phyloP scores from a whole-genome alignment of 1,284 basidiomycete species.

The Boletellus deceptivus region DNA sequence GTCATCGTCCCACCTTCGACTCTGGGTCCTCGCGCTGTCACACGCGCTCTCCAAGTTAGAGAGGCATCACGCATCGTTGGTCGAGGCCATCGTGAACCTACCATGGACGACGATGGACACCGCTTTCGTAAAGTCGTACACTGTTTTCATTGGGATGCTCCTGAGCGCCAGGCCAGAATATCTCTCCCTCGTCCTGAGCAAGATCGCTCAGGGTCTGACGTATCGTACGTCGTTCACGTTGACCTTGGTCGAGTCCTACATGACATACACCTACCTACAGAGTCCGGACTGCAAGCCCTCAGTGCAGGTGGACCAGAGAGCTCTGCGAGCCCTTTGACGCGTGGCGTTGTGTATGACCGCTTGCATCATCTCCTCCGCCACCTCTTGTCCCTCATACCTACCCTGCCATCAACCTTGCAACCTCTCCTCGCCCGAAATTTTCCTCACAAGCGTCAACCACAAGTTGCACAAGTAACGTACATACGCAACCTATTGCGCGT shows the following conservation, averaged over 20 bases:
- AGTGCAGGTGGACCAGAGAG: slow-evolving; percentile 55
- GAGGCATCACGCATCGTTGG: slow-evolving; percentile 76
- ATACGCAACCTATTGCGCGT: slow-evolving; percentile 88
- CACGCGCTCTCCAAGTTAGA: slow-evolving; percentile 82
- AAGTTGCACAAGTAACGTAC: slow-evolving; percentile 83
- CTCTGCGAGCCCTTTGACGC: slow-evolving; percentile 71
- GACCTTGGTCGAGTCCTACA: slow-evolving; percentile 2
- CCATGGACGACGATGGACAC: slow-evolving; percentile 92
- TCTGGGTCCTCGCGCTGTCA: slow-evolving; percentile 73
- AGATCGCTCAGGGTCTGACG: slow-evolving; percentile 82
- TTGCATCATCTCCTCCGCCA: slow-evolving; percentile 84
- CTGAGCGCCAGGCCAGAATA: slow-evolving; percentile 94
- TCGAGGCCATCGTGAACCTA: slow-evolving; percentile 84
- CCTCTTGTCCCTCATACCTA: slow-evolving; percentile 86
- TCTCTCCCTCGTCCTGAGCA: slow-evolving; percentile 78
- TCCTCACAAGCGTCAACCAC: slow-evolving; percentile 90
- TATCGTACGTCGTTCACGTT: slow-evolving; percentile 65
- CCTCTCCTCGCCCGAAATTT: slow-evolving; percentile 84
- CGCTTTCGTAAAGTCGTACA: slow-evolving; percentile 81
- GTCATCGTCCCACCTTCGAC: slow-evolving; percentile 59
- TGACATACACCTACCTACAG: slow-evolving; percentile 38
- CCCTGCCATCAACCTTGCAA: slow-evolving; percentile 80
- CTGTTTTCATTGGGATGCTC: slow-evolving; percentile 87
- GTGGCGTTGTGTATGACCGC: slow-evolving; percentile 83
- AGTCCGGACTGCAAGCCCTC: slow-evolving; percentile 65